Conservation (phyloP, 139 green algal genomes). For the Chlorella sorokiniana region DNA sequence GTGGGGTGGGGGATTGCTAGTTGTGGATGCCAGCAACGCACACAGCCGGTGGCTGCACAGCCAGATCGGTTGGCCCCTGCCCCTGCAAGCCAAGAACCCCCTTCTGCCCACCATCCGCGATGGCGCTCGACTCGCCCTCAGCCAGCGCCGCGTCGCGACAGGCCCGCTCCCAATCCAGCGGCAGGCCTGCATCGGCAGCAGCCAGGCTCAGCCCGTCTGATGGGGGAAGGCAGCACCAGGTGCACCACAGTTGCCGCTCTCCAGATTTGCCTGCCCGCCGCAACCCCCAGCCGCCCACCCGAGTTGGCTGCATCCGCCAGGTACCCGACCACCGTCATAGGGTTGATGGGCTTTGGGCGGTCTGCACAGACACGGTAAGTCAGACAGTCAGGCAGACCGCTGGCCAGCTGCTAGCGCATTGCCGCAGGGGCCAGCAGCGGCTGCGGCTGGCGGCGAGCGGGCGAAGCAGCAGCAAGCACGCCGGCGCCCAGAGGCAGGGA, state of each 20-base stretch:
- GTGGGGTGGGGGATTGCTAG: background rate
- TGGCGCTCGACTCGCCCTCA: background rate
- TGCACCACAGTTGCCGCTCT: background rate
- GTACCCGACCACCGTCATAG: constrained; percentile 39
- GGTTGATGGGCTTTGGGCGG: constrained; percentile 33
- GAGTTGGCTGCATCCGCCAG: constrained; percentile 36
- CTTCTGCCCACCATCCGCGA: background rate
- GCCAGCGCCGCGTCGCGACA: constrained; percentile 9
- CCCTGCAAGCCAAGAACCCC: background rate
- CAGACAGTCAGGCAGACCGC: background rate
- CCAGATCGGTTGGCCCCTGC: background rate
- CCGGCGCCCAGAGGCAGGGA: background rate
- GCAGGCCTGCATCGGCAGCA: background rate
- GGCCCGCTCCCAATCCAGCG: constrained; percentile 36
- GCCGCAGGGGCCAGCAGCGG: background rate
- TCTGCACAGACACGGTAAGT: background rate
- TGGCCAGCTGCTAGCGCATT: background rate
- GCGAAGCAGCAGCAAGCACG: background rate
- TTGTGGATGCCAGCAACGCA: background rate
- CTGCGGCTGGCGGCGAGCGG: background rate
- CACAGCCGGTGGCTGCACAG: background rate
- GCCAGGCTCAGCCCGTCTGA: no score
- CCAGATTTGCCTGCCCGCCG: background rate
- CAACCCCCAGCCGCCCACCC: background rate
- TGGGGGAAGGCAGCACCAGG: no score